These are phyloP conservation scores for Scutellaria minor DNA, from an alignment of 257 asterid species.

Conservation along the genomic window DNA sequence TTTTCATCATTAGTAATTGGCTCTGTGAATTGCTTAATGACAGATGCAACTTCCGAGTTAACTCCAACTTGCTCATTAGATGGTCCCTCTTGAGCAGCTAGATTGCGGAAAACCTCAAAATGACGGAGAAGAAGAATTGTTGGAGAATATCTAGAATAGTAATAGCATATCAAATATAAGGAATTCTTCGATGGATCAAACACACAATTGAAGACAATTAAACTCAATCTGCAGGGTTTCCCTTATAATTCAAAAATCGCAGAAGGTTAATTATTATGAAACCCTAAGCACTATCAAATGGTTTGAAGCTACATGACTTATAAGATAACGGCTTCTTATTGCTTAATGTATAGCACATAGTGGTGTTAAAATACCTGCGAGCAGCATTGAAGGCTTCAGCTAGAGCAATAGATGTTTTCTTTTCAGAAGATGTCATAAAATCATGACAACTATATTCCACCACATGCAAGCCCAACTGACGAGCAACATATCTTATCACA, in stretches of 20 bases:
- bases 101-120: conserved; percentile 80
- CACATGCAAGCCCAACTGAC: conserved; percentile 86
- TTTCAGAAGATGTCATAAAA: conserved; percentile 79
- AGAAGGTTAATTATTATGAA: not conserved
- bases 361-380: conserved; percentile 63
- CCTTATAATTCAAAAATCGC: conserved; percentile 10
- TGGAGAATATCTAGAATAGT: conserved; percentile 72
- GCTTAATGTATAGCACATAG: conserved; percentile 29
- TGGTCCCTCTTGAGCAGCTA: conserved; percentile 76
- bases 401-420: conserved; percentile 76
- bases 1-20: conserved; percentile 61
- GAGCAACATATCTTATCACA: conserved; percentile 76
- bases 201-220: conserved; percentile 14
- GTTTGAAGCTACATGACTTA: conserved; percentile 20
- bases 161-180: conserved; percentile 30
- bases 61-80: conserved; percentile 83
- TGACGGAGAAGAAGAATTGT: conserved; percentile 91
- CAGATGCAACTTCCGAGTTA: conserved; percentile 83
- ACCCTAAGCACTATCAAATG: conserved; percentile 4
- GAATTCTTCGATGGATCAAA: conserved; percentile 22
- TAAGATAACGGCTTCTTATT: conserved; percentile 20
- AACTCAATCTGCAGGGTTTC: conserved; percentile 25
- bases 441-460: conserved; percentile 89
- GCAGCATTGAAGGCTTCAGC: conserved; percentile 87
- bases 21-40: conserved; percentile 81